phyloP scores from a whole-genome alignment of 2,329 filamentous ascomycete species.

The Chalaropsis thielavioides region DNA sequence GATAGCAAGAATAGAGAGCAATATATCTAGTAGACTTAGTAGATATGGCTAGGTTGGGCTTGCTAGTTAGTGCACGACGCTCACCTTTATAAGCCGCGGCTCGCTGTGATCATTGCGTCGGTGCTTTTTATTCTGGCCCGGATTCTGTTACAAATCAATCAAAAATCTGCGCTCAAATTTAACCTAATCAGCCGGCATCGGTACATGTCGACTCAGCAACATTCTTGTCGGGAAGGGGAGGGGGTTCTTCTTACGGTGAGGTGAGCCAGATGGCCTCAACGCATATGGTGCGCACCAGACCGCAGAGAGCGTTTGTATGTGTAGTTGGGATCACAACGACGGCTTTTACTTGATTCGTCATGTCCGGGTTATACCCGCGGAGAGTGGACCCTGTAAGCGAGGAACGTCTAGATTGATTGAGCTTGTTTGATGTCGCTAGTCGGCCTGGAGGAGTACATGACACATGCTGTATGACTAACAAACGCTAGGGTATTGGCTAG shows the following conservation, averaged over 20 bases:
- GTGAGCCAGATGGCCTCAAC: background rate
- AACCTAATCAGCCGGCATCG: background rate
- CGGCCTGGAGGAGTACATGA: background rate
- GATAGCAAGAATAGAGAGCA: background rate
- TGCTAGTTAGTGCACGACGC: background rate
- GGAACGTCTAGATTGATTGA: background rate
- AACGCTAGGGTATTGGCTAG: background rate
- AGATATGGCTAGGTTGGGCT: background rate
- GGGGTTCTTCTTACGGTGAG: background rate
- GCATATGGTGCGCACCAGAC: background rate
- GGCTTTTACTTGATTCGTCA: background rate
- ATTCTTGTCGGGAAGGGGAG: background rate
- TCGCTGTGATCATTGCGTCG: background rate
- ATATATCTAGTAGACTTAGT: too few species aligned
- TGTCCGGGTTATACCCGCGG: background rate
- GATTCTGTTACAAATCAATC: background rate
- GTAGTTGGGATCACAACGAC: background rate
- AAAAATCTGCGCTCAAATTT: background rate
- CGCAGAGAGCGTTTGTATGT: background rate
- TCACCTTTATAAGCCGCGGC: background rate
- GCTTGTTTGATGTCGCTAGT: background rate
- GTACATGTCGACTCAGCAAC: background rate
- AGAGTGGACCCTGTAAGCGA: background rate
- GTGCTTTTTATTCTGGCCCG: background rate
- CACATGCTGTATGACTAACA: slow-evolving; percentile 4